Evolutionary conservation across 2,329 filamentous ascomycete genomes (phyloP).

Genomic region (Epichloe uncinata): DNA sequence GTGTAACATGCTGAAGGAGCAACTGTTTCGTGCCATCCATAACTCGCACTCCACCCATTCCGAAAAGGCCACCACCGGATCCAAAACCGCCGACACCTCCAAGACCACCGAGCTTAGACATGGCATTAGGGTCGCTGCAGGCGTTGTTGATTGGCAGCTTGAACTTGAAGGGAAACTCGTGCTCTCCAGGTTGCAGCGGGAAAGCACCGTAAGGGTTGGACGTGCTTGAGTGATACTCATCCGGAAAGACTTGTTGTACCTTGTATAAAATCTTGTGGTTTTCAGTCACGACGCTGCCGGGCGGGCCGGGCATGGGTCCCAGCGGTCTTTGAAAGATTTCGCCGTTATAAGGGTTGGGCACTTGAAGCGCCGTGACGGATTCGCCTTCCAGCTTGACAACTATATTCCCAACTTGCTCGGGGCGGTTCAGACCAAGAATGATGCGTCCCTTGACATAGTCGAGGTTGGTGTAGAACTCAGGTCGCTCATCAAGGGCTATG

Average conservation of each 20-base stretch:
- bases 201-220: constrained; percentile 34
- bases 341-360: constrained; percentile 32
- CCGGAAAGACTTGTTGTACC: constrained; percentile 59
- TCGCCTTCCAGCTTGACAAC: constrained; percentile 78
- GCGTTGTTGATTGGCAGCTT: constrained; percentile 67
- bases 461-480: constrained; percentile 67
- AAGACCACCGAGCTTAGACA: constrained; percentile 40
- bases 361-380: constrained; percentile 50
- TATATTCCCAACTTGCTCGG: constrained; percentile 59
- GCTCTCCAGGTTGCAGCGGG: constrained; percentile 53
- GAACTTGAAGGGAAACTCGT: constrained; percentile 68
- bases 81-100: constrained; percentile 39
- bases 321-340: constrained; percentile 22
- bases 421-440: constrained; percentile 42
- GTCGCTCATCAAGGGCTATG: constrained; percentile 51
- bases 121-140: constrained; percentile 42
- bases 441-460: constrained; percentile 55
- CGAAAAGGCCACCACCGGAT: constrained; percentile 30
- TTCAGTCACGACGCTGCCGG: constrained; percentile 36
- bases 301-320: constrained; percentile 18
- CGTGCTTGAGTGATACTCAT: constrained; percentile 29
- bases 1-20: constrained; percentile 59
- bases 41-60: constrained; percentile 39
- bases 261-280: constrained; percentile 66
- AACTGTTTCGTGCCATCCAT: constrained; percentile 52